Conservation (phyloP, 306 rosid species). For the Bauhinia variegata region DNA sequence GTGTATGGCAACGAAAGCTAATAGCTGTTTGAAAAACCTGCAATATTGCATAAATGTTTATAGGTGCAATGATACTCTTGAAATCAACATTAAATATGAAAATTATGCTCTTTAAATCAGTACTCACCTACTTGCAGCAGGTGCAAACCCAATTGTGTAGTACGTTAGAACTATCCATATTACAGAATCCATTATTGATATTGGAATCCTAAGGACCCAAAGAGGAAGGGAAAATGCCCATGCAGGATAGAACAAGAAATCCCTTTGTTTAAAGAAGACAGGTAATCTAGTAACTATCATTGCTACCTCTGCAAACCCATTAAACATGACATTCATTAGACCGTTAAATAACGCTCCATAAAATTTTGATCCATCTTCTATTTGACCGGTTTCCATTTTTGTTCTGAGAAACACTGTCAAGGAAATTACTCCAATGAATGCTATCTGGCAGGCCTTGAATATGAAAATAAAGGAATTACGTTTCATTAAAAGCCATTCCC, state of each 20-base stretch:
- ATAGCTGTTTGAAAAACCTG: constrained; percentile 53
- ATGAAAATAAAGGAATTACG: constrained; percentile 51
- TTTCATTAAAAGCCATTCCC: constrained; percentile 64
- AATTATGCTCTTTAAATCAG: neutral
- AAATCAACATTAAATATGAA: neutral
- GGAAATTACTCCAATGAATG: constrained; percentile 48
- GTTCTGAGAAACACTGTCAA: constrained; percentile 65
- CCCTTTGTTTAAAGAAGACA: constrained; percentile 67
- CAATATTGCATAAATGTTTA: neutral
- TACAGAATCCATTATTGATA: constrained; percentile 55
- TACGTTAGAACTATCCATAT: constrained; percentile 64
- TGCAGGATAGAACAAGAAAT: constrained; percentile 65
- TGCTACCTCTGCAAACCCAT: constrained; percentile 63
- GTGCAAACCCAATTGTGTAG: constrained; percentile 78
- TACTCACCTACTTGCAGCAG: constrained; percentile 58
- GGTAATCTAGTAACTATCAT: constrained; percentile 62
- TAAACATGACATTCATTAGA: constrained; percentile 71
- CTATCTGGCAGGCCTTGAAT: constrained; percentile 58
- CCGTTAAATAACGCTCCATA: constrained; percentile 67
- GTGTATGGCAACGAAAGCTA: constrained; percentile 50
- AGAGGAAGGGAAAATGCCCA: constrained; percentile 70
- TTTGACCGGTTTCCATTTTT: constrained; percentile 57
- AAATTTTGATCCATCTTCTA: constrained; percentile 46
- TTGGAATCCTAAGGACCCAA: constrained; percentile 64
- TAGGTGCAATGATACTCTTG: too few species aligned